Evolutionary conservation across 208 protist species (phyloP), one percentile per base, ranked within the genome.

Genomic region (Acanthamoeba castellanii): DNA sequence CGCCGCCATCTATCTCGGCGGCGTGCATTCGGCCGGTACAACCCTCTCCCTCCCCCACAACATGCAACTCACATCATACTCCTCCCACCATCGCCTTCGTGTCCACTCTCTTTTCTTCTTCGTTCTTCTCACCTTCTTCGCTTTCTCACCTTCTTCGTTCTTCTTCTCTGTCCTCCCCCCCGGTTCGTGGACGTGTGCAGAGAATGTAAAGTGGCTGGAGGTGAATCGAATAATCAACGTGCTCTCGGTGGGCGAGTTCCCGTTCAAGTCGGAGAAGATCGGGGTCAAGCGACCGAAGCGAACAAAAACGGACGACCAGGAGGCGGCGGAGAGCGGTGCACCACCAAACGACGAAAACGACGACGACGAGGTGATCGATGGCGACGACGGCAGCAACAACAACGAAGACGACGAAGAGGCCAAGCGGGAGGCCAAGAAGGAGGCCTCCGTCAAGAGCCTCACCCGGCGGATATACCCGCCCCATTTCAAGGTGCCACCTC

Each of bases 261-360:
- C 70, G 16, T 78, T 78, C 70, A 78, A 78, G 37, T 78, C 70
- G 70, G 70, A 78, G 70, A 78, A 78, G 70, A 78, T 78, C n/a
- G 70, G 70, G 16, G 70, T 78, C 37, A 78, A 78, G 37, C 70
- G 70, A 42, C 70, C 70, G 37, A 30, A 42, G 30, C 70, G 32
- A 30, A 16, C n/a, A 8, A 78, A 78, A 13, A 42, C 70, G 14
- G n/a, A 30, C 22, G 70, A 45, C n/a, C 6, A n/a, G 22, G 70
- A 78, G 32, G 30, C 70, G 8, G 37, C n/a, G 66, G 66, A 72
- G 30, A 72, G 22, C 22, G 66, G 66, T 13, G 22, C 22, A 6
- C 27, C 66, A 13, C 22, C 32, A 13, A 18, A 78, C n/a, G n/a
- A 30, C 37, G 70, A 78, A 45, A n/a, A 45, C 30, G 70, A 78